These are phyloP conservation scores for Phylloporus sp. DNA, from an alignment of 768 basidiomycete species.

Conservation along the genomic window DNA sequence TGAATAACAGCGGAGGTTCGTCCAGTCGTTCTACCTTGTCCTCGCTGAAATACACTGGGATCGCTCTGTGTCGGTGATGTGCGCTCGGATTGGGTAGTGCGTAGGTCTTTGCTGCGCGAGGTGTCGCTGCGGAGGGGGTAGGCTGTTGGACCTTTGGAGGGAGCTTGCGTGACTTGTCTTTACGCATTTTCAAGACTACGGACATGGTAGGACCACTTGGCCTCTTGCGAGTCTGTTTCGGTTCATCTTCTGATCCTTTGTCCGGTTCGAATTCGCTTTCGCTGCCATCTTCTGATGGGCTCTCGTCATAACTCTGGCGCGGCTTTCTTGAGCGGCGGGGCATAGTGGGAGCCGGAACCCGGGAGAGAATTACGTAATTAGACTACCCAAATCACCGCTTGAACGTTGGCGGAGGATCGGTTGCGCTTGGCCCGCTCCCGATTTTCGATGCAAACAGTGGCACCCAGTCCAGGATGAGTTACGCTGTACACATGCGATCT, in stretches of 20 bases:
- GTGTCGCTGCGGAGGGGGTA: constrained; percentile 1
- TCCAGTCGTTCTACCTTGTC: constrained; percentile 56
- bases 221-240: constrained; percentile 11
- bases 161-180: constrained; percentile 17
- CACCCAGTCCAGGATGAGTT: too few species aligned
- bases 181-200: constrained; percentile 10
- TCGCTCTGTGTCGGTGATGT: constrained; percentile 69
- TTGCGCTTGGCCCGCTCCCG: too few species aligned
- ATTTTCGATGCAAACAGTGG: too few species aligned
- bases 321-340: constrained; percentile 51
- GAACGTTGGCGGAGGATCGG: too few species aligned
- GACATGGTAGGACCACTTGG: neutral
- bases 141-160: constrained; percentile 15
- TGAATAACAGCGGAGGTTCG: constrained; percentile 47
- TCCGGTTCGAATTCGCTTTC: constrained; percentile 55
- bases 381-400: too few species aligned
- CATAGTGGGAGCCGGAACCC: constrained; percentile 33
- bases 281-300: constrained; percentile 35
- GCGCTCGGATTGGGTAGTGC: constrained; percentile 58
- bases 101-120: constrained; percentile 41
- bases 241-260: constrained; percentile 22
- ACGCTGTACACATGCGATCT: too few species aligned
- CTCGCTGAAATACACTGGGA: constrained; percentile 51
- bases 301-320: constrained; percentile 46
- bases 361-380: neutral